phyloP scores from a whole-genome alignment of 176 grass and related monocot species.

The Paspalum notatum region DNA sequence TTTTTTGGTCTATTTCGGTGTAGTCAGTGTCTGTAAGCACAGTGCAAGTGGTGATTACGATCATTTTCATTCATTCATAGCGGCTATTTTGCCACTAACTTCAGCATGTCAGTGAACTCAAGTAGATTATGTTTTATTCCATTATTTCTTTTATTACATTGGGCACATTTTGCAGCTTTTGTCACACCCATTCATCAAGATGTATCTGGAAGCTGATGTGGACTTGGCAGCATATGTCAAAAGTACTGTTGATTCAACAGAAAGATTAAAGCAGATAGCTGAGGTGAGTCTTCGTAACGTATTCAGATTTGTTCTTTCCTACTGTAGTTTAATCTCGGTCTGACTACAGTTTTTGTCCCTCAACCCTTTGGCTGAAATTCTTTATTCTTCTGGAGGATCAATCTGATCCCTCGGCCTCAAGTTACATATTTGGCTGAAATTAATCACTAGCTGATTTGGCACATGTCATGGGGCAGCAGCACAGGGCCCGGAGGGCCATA shows the following conservation, averaged over 20 bases:
- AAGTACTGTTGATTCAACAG: constrained; percentile 76
- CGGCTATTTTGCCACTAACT: not conserved
- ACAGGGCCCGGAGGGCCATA: too few species aligned
- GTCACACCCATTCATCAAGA: constrained; percentile 87
- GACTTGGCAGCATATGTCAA: constrained; percentile 74
- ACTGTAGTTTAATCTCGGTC: not conserved
- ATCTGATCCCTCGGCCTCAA: not conserved
- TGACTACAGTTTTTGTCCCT: not conserved
- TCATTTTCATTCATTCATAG: constrained; percentile 27
- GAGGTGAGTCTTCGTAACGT: constrained; percentile 66
- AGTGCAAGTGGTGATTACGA: constrained; percentile 1
- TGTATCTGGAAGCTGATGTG: constrained; percentile 55
- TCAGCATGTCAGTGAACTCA: constrained; percentile 11
- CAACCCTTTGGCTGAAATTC: not conserved
- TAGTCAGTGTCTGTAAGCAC: not conserved
- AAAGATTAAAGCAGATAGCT: constrained; percentile 85
- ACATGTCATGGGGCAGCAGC: too few species aligned
- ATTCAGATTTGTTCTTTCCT: constrained; percentile 34
- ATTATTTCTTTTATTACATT: constrained; percentile 37
- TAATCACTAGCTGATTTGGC: constrained; percentile 15
- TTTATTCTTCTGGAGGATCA: not conserved
- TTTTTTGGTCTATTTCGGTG: not conserved
- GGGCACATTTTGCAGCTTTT: constrained; percentile 64
- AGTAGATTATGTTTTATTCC: constrained; percentile 10
- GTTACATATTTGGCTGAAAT: constrained; percentile 18